These are phyloP conservation scores for Rhizophagus prolifer DNA, from an alignment of 192 early-diverging fungal genomes.

Conservation along the genomic window DNA sequence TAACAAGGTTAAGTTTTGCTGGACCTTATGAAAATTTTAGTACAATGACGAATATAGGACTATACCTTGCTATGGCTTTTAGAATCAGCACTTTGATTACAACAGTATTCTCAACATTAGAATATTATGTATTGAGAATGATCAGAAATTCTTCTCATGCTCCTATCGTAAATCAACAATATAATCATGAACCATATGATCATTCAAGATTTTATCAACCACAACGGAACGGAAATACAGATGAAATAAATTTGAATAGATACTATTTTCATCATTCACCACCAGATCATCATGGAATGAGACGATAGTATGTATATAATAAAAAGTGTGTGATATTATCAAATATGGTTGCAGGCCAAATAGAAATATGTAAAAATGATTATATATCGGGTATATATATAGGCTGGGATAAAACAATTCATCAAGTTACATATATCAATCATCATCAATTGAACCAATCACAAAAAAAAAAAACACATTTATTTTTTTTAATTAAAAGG, in stretches of 20 bases:
- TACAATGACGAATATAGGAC: conserved; percentile 10
- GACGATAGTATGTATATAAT: neutral
- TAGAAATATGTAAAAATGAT: neutral
- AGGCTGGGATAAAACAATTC: neutral
- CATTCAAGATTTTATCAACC: neutral
- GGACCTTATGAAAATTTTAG: conserved; percentile 31
- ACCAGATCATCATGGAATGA: neutral
- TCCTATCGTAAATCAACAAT: neutral
- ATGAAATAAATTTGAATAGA: neutral
- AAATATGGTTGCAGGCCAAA: neutral
- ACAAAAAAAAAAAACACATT: neutral
- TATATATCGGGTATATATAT: neutral
- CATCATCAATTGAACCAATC: neutral
- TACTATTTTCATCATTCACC: neutral
- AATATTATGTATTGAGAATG: conserved; percentile 28
- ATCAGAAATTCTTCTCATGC: neutral
- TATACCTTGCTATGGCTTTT: conserved; percentile 14
- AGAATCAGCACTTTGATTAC: conserved; percentile 11
- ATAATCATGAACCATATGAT: neutral
- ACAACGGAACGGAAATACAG: neutral
- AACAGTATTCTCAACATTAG: conserved; percentile 6
- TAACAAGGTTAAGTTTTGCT: conserved; percentile 6
- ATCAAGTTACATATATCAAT: neutral
- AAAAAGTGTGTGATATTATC: neutral
- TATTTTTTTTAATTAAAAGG: neutral